Evolutionary conservation across 1,139 yeast species (phyloP).

Genomic region (Yamadazyma atlantica): DNA sequence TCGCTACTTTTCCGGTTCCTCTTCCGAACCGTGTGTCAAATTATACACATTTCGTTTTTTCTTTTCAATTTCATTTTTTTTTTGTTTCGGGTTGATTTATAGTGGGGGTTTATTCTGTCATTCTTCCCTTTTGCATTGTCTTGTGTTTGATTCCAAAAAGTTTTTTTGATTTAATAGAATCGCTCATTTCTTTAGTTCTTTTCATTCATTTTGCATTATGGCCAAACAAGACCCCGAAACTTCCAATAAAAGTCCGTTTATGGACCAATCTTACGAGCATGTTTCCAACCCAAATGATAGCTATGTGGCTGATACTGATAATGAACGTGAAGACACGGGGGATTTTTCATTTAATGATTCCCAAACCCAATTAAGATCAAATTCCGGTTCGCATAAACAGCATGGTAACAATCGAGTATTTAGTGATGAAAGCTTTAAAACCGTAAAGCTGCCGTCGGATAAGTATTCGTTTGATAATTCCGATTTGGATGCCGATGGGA

Average conservation of each 20-base stretch:
- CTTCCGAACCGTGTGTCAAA: no score
- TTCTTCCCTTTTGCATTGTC: background rate
- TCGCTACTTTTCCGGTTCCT: no score
- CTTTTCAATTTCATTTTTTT: no score
- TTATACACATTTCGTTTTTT: no score
- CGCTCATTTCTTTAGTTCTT: background rate
- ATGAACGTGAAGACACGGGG: conserved; percentile 6
- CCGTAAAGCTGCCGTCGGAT: conserved; percentile 15
- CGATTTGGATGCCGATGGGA: conserved; percentile 9
- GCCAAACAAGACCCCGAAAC: background rate
- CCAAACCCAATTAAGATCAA: conserved; percentile 3
- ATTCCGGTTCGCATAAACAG: no score
- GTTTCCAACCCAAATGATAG: conserved; percentile 6
- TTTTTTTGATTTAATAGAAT: background rate
- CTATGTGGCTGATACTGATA: background rate
- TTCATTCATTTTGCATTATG: background rate
- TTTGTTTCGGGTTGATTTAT: background rate
- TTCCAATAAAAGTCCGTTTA: conserved; percentile 19
- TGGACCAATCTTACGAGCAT: conserved; percentile 15
- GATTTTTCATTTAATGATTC: conserved; percentile 9
- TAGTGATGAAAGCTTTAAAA: conserved; percentile 19
- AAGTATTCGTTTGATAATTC: conserved; percentile 10
- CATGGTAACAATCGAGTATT: no score
- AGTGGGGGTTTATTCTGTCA: background rate
- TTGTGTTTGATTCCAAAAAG: no score